A percentile compares a stretch with the other conserved stretches of the same genome.
Conservation (phyloP, 306 rosid genomes). For the Quercus ilex region DNA sequence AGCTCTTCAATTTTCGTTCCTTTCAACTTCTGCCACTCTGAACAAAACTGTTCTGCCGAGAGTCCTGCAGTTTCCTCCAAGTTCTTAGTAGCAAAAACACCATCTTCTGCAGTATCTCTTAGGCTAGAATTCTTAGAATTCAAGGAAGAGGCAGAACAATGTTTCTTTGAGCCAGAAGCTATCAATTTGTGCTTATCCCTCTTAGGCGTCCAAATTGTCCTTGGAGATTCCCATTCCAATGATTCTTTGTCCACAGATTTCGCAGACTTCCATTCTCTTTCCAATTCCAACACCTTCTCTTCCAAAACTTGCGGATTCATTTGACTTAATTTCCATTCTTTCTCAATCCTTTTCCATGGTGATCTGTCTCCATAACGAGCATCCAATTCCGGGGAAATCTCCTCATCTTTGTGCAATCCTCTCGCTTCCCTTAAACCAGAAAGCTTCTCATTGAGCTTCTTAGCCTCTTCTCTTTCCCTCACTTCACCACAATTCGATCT, state of each 20-base stretch:
- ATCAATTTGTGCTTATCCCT: slow-evolving; percentile 5
- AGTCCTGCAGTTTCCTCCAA: slow-evolving; percentile 16
- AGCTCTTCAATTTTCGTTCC: slow-evolving; percentile 34
- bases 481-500: slow-evolving; percentile 16
- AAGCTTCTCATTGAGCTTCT: slow-evolving; percentile 34
- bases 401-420: slow-evolving; percentile 22
- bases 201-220: slow-evolving; percentile 33
- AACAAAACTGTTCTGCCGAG: slow-evolving; percentile 15
- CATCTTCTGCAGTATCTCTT: slow-evolving; percentile 31
- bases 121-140: slow-evolving; percentile 26
- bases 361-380: slow-evolving; percentile 27
- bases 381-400: slow-evolving; percentile 13
- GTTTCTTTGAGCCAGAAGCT: slow-evolving; percentile 29
- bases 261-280: slow-evolving; percentile 34
- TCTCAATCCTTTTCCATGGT: slow-evolving; percentile 40
- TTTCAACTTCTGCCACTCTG: slow-evolving; percentile 36
- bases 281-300: slow-evolving; percentile 34
- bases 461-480: slow-evolving; percentile 32
- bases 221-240: slow-evolving; percentile 35
- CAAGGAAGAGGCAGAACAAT: slow-evolving; percentile 23
- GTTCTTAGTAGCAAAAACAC: slow-evolving; percentile 5
- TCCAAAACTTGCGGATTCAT: slow-evolving; percentile 9
- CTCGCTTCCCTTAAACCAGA: slow-evolving; percentile 22
- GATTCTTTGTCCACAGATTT: slow-evolving; percentile 27
- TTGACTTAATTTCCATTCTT: slow-evolving; percentile 31